These are phyloP conservation scores for Orbilia quercus DNA, from an alignment of 2,329 filamentous ascomycete genomes.

Conservation along the genomic window DNA sequence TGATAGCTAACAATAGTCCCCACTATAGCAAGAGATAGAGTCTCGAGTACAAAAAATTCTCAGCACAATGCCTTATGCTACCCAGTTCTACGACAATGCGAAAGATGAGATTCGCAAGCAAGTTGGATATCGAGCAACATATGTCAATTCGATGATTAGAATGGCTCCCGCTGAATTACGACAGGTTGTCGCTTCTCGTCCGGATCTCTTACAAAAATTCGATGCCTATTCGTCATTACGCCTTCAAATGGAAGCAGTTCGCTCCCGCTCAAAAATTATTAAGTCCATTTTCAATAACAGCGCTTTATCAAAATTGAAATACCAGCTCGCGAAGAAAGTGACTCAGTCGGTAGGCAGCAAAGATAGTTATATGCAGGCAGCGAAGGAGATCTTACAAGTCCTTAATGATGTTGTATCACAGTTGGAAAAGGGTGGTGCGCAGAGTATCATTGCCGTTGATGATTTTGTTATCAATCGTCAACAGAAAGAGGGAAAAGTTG, in stretches of 20 bases:
- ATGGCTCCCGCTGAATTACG: not conserved
- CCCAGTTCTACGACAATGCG: conserved; percentile 5
- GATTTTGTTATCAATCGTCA: conserved; percentile 20
- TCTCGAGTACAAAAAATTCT: conserved; percentile 11
- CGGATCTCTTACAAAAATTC: not conserved
- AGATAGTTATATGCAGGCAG: conserved; percentile 14
- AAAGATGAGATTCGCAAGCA: conserved; percentile 5
- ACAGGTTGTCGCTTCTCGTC: not conserved
- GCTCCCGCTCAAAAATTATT: conserved; percentile 12
- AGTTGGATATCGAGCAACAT: conserved; percentile 21
- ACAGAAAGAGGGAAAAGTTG: conserved; percentile 9
- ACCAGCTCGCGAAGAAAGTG: conserved; percentile 31
- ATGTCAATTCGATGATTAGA: conserved; percentile 4
- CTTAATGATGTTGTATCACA: not conserved
- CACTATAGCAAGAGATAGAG: conserved; percentile 21
- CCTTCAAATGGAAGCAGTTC: conserved; percentile 34
- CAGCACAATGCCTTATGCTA: conserved; percentile 28
- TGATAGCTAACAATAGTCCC: too few relatives aligned
- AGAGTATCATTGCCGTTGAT: conserved; percentile 22
- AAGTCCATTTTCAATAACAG: conserved; percentile 13
- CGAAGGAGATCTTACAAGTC: conserved; percentile 13
- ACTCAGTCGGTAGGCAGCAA: conserved; percentile 30
- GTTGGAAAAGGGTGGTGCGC: not conserved
- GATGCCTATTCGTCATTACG: conserved; percentile 12
- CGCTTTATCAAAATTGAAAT: conserved; percentile 28